Percentiles rank a stretch among this genome's conserved stretches.
Evolutionary conservation across 768 basidiomycete genomes (phyloP).

Genomic region (Lyophyllum atratum): DNA sequence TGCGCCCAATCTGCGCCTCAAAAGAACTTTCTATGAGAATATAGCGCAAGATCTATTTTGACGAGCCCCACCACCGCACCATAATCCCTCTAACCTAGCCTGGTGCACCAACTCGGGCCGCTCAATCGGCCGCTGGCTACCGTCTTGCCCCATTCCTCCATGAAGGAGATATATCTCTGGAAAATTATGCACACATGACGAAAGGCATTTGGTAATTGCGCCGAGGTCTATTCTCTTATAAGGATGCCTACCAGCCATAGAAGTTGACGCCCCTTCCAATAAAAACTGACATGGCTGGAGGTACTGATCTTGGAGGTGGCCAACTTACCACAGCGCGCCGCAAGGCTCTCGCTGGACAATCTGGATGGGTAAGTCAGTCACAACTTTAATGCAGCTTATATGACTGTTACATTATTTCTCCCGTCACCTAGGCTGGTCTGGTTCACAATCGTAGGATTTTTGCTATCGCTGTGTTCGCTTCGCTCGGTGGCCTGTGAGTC

Average conservation of each 20-base stretch:
- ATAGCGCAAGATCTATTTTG: too few species aligned
- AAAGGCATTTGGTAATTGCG: not conserved
- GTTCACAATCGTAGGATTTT: slow-evolving; percentile 68
- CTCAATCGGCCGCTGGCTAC: not conserved
- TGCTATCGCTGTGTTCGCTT: slow-evolving; percentile 74
- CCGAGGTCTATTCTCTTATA: not conserved
- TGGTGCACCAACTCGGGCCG: not conserved
- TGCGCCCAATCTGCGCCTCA: too few species aligned
- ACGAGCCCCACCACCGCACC: not conserved
- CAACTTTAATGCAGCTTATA: not conserved
- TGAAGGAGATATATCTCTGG: not conserved
- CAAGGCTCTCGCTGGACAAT: slow-evolving; percentile 58
- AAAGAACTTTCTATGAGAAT: too few species aligned
- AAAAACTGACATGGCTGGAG: slow-evolving; percentile 43
- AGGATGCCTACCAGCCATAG: not conserved
- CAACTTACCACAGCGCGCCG: slow-evolving; percentile 46
- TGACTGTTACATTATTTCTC: not conserved
- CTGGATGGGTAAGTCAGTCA: slow-evolving; percentile 60
- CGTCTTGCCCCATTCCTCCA: not conserved
- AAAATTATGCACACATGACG: not conserved
- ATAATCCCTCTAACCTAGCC: too few species aligned
- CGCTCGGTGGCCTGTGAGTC: slow-evolving; percentile 73
- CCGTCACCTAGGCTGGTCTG: slow-evolving; percentile 51
- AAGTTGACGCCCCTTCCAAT: not conserved
- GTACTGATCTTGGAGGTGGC: slow-evolving; percentile 29